Evolutionary conservation across 768 basidiomycete genomes (phyloP), one percentile per base, ranked within the genome.

Genomic region (Psilocybe cyanescens): DNA sequence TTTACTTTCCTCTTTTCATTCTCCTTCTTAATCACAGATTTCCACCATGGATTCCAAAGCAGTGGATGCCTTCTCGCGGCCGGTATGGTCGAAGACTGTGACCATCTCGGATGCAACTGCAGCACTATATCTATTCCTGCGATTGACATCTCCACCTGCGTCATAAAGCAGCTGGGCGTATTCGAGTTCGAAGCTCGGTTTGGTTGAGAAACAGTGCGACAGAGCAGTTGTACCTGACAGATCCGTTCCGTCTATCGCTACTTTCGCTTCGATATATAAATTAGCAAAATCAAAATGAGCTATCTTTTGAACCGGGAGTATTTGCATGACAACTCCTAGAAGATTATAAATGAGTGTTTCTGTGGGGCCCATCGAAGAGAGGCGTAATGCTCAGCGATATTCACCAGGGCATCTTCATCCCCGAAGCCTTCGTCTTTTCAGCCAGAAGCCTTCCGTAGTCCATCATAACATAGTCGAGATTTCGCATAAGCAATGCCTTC

Each of bases 91-190:
- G 59, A 68, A 78, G 1, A 80, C 68, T 64, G 71, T 69, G 1
- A 67, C 49, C 11, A 78, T 76, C 60, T 81, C 80, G 63, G 80
- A 76, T 19, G 73, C 78, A 7, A 76, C 74, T 1, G 71, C 78
- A 35, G 66, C 72, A 1, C 81, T 78, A 60, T 79, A 79, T 29
- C 79, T 69, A 61, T 80, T 79, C 16, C 77, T 68, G 24, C 67
- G 56, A 59, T 77, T 82, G 44, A 82, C 72, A 53, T 80, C 76
- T 16, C 70, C 80, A 2, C 78, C 80, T 0, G 76, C 80, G 57
- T 78, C 75, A 61, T 73, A 75, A 8, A 83, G 63, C 24, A 82
- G 69, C 60, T 80, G 72, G 2, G 78, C 79, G 59, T 76, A 78
- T 59, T 79, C 78, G 16, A 75, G 66, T 58, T 81, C 81, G 53